Percentiles rank a stretch among this genome's conserved stretches.
These are phyloP conservation scores for Trichosporon inkin DNA, from an alignment of 1,284 basidiomycete species.

Conservation along the genomic window DNA sequence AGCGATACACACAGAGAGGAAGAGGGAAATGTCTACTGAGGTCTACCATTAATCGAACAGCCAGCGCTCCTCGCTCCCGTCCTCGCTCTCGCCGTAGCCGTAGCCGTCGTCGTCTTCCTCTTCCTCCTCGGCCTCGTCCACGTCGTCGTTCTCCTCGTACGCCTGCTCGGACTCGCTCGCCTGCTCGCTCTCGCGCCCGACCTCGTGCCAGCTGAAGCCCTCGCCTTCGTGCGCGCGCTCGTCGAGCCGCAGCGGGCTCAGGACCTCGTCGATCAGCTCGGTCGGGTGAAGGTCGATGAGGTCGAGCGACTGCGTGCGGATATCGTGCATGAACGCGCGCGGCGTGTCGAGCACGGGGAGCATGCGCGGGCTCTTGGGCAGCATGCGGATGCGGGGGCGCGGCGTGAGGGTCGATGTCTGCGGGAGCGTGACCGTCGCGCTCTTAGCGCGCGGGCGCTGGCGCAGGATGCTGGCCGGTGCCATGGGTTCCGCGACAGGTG, in stretches of 20 bases:
- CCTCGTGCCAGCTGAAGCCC: background rate
- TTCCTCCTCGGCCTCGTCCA: background rate
- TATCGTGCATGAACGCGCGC: background rate
- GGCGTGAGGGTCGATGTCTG: background rate
- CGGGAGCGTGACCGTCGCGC: background rate
- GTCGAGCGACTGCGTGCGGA: background rate
- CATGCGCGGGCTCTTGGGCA: background rate
- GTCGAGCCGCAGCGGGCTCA: background rate
- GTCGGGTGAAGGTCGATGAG: slow-evolving; percentile 1
- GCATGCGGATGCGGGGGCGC: background rate
- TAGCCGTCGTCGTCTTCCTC: background rate
- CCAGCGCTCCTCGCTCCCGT: slow-evolving; percentile 3
- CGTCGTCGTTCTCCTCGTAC: background rate
- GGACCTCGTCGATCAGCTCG: background rate
- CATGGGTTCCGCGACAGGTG: background rate
- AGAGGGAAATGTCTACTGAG: no score
- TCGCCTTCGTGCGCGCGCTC: background rate
- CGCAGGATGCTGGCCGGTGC: background rate
- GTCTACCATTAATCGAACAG: background rate
- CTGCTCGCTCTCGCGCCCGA: background rate
- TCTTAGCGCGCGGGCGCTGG: background rate
- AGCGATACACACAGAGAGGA: no score
- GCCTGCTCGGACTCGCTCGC: background rate
- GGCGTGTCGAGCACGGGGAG: background rate
- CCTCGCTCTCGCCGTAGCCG: background rate